Base-by-base conservation (phyloP, 352 stramenopile species). In the Pythium scleroteichum region DNA sequence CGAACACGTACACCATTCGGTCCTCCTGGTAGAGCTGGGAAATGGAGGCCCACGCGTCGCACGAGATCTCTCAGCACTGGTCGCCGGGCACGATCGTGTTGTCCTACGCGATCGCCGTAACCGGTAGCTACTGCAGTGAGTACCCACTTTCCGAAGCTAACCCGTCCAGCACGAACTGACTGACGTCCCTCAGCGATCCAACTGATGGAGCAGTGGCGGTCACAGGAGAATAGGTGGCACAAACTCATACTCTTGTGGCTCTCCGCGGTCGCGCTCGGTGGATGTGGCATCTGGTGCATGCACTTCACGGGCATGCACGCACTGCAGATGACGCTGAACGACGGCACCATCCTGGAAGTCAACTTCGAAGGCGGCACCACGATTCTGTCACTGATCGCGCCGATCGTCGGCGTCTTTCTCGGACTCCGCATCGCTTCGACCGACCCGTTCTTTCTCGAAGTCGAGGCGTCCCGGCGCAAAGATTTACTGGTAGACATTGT, bases 251-350 rank as follows among this genome's bases (percentile, higher is more conserved):
- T 88, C 13, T 65, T 90, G 33, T 19, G 71, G 8, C 33, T 87
- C 0, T 75, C 80, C 8, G 64, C 76, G 0, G 22, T 86, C 42
- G 60, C 72, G 3, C 66, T 90, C n/a, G 80, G 80, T n/a, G 81
- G 78, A 3, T 85, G 78, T 45, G 78, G 78, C 13, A 90, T 90
- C 53, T 90, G 81, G 81, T 77, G 65, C 61, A 90, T 85, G 77
- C 81, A 90, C 26, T 90, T 90, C 51, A 83, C 79, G 4, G 81
- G 81, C 19, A 90, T 90, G 81, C 79, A 76, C 23, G 81, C 81
- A 10, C 68, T 90, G 9, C 5, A 70, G 10, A 59, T 90, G 53
- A 59, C 41, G 0, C 67, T 83, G 24, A 61, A 75, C 16, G 73
- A 88, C 51, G 69, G 71, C 0, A 69, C 72, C 12, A 47, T 77